Evolutionary conservation across 176 grass and related monocot species (phyloP).

Genomic region (sorghum (Sorghum bicolor)): Sorghum_bicolor_NCBIv3 NC_012870.2:8083001-8083500

Average conservation of each 20-base stretch:
- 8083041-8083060: slow-evolving; percentile 47
- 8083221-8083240: not conserved
- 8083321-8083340: not conserved
- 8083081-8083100: slow-evolving; percentile 89
- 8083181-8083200: not conserved
- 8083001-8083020: slow-evolving; percentile 88
- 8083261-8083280: not conserved
- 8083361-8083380: not conserved
- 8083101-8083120: slow-evolving; percentile 53
- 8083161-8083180: slow-evolving; percentile 16
- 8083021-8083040: slow-evolving; percentile 86
- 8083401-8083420: not conserved
- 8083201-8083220: not conserved
- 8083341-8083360: not conserved
- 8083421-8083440: not conserved
- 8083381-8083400: not conserved
- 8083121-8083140: slow-evolving; percentile 40
- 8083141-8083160: not conserved
- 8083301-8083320: not conserved
- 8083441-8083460: not conserved
- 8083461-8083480: slow-evolving; percentile 1
- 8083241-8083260: not conserved
- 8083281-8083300: not conserved
- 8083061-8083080: slow-evolving; percentile 48
- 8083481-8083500: not conserved